phyloP scores from a whole-genome alignment of 2,329 filamentous ascomycete species.

The Sporothrix variecibatus region DNA sequence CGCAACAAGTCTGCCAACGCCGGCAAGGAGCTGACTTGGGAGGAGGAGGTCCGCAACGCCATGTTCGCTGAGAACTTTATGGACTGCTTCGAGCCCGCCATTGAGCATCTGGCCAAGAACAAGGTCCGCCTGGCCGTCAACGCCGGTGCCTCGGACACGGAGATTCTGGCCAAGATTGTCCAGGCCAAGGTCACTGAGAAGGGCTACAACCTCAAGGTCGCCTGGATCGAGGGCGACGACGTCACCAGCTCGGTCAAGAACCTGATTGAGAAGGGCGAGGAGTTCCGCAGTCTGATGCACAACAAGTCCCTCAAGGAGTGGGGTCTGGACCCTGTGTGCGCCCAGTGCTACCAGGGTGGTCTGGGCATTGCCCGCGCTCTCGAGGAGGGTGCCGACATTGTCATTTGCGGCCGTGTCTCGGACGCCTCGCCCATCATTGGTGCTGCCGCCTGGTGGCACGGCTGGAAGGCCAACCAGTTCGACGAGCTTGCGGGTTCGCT shows the following conservation, averaged over 20 bases:
- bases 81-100: slow-evolving; percentile 38
- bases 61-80: slow-evolving; percentile 40
- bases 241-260: slow-evolving; percentile 32
- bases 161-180: slow-evolving; percentile 30
- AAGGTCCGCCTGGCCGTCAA: slow-evolving; percentile 40
- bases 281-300: slow-evolving; percentile 29
- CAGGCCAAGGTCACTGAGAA: slow-evolving; percentile 31
- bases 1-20: slow-evolving; percentile 30
- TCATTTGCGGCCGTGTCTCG: slow-evolving; percentile 43
- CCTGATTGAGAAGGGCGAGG: slow-evolving; percentile 27
- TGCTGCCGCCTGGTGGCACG: slow-evolving; percentile 52
- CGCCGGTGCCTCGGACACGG: slow-evolving; percentile 39
- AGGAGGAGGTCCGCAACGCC: slow-evolving; percentile 30
- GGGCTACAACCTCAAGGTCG: slow-evolving; percentile 37
- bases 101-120: slow-evolving; percentile 34
- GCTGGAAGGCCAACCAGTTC: slow-evolving; percentile 47
- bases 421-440: slow-evolving; percentile 49
- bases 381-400: slow-evolving; percentile 40
- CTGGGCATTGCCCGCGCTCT: slow-evolving; percentile 42
- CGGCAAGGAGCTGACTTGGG: slow-evolving; percentile 30
- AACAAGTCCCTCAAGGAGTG: slow-evolving; percentile 29
- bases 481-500: slow-evolving; percentile 47
- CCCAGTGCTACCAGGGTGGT: slow-evolving; percentile 49
- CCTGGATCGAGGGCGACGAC: slow-evolving; percentile 40
- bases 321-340: slow-evolving; percentile 29